phyloP scores from a whole-genome alignment of 176 grass and related monocot genomes.

The Oryza longistaminata region DNA sequence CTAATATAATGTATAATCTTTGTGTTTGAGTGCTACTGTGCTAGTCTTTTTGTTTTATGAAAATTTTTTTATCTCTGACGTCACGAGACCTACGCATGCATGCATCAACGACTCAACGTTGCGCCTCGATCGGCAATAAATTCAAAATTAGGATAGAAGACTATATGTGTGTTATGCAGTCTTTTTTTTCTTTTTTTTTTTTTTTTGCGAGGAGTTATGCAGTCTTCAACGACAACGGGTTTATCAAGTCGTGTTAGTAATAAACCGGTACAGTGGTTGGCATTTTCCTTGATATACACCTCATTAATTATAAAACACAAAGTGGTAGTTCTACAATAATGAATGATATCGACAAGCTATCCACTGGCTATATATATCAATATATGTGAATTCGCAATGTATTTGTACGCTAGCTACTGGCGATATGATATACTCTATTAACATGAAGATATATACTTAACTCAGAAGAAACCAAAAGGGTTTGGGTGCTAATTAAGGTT shows the following conservation, averaged over 20 bases:
- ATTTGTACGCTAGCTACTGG: conserved; percentile 1
- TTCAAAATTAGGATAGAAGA: not conserved
- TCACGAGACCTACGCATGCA: not conserved
- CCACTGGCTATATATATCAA: not conserved
- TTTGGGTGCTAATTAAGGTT: not conserved
- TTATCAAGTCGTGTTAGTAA: not conserved
- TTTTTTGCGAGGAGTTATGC: too few species aligned
- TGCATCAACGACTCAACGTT: too few species aligned
- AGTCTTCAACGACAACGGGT: not conserved
- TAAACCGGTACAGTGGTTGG: not conserved
- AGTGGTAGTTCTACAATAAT: not conserved
- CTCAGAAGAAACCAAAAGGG: not conserved
- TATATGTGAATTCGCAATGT: not conserved
- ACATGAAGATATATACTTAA: conserved; percentile 2
- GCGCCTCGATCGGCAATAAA: not conserved
- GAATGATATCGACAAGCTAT: not conserved
- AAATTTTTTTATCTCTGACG: too few species aligned
- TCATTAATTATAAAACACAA: not conserved
- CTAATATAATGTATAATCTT: too few species aligned
- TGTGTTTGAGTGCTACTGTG: too few species aligned
- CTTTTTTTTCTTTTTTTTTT: too few species aligned
- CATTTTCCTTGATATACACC: not conserved
- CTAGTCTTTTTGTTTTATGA: too few species aligned
- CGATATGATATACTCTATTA: not conserved
- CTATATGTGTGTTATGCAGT: too few species aligned